Base-by-base conservation (phyloP, 768 basidiomycete genomes). In the Tremella yokohamensis region DNA sequence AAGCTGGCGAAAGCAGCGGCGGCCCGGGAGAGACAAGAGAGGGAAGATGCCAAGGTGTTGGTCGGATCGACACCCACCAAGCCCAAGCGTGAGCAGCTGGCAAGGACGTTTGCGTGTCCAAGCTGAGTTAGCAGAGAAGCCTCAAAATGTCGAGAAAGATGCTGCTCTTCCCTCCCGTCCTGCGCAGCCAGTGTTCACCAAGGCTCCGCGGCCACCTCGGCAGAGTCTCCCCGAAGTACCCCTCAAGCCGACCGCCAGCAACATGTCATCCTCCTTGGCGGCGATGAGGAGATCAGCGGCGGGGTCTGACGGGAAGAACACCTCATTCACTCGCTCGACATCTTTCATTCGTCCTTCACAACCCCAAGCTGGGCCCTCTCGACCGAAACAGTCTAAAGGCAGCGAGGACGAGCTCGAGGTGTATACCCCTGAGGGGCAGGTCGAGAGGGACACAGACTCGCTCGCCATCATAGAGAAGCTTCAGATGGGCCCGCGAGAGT, bases 401-500 rank as follows among this genome's bases (percentile, higher is more conserved):
- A 19, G 20, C 49, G 29, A 42, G 18, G 40, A 12, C 34, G 55
- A 61, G 42, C 51, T 57, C 18, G 56, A 57, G 49, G 45, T 52
- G 39, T 56, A 55, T 26, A 55, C 20, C 15, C 50, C 50, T n/a
- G 52, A 56, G 15, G 45, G 47, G 44, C 26, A 59, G 39, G 24
- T 50, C 25, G 56, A 45, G 57, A 56, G 70, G 56, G 72, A 74
- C 45, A 47, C 60, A 26, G 67, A 67, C 25, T 52, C 49, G 29
- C 45, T 75, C 42, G 82, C 84, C 0, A 76, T 97, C 16, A 75
- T 93, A 7, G 88, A 96, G 63, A 83, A 87, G 25, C 80, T 99
- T 13, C 77, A 84, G 62, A 80, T 84, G 47, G 93, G 93, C 0
- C 90, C 93, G 8, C 80, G 80, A 49, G 85, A 91, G 39, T 87